Conservation (phyloP, 2,329 filamentous ascomycete genomes). For the Penicillium janthinellum region DNA sequence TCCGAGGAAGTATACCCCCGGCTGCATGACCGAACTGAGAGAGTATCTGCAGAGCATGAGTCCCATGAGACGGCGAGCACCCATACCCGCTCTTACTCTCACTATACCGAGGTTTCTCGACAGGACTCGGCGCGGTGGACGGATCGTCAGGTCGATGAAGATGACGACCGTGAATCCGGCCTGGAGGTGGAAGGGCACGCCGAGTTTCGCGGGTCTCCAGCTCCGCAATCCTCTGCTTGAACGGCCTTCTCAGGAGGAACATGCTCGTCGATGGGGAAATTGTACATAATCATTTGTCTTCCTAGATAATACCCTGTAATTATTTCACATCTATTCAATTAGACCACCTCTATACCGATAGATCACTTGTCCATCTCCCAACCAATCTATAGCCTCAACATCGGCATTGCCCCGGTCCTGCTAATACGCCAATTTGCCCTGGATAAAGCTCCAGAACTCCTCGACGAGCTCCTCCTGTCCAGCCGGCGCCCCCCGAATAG, state of each 20-base stretch:
- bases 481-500: conserved; percentile 38
- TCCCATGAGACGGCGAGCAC: conserved; percentile 9
- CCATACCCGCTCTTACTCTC: conserved; percentile 4
- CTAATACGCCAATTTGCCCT: conserved; percentile 43
- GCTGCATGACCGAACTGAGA: conserved; percentile 4
- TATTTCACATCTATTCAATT: neutral
- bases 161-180: conserved; percentile 48
- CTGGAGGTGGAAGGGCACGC: conserved; percentile 28
- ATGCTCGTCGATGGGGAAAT: neutral
- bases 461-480: conserved; percentile 45
- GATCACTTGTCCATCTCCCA: neutral
- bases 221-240: neutral
- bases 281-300: conserved; percentile 15
- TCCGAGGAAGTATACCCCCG: conserved; percentile 2
- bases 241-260: neutral
- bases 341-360: neutral
- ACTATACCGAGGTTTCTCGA: conserved; percentile 25
- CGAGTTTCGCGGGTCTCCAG: conserved; percentile 21
- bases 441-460: conserved; percentile 46
- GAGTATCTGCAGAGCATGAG: conserved; percentile 3
- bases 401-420: neutral
- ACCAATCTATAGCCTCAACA: neutral
- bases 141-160: conserved; percentile 62
- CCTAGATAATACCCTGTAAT: conserved; percentile 19
- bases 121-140: conserved; percentile 66